These are phyloP conservation scores for Fusarium albidum DNA, from an alignment of 2,329 filamentous ascomycete species.

Conservation along the genomic window DNA sequence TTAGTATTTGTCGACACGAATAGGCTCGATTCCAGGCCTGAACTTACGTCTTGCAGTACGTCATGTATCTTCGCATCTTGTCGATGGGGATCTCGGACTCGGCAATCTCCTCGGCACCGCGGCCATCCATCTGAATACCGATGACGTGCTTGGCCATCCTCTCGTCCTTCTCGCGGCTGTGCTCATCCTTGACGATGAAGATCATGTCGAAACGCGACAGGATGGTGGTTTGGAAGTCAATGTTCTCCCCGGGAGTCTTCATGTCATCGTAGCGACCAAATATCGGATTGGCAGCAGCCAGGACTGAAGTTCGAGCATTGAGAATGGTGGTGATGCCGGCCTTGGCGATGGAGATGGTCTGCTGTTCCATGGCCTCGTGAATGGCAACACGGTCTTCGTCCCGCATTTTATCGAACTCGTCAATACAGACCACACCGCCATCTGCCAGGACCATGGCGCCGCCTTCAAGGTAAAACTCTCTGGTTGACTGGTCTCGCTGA, in stretches of 20 bases:
- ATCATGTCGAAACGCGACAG: conserved; percentile 99
- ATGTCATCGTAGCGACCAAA: conserved; percentile 98
- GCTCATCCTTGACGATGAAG: conserved; percentile 96
- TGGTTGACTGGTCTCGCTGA: conserved; percentile 87
- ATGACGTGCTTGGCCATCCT: conserved; percentile 97
- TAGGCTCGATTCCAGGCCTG: not conserved
- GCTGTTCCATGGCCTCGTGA: conserved; percentile 99
- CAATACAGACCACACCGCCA: conserved; percentile 96
- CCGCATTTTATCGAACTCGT: conserved; percentile 99
- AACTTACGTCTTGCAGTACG: conserved; percentile 93
- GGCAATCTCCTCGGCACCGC: conserved; percentile 80
- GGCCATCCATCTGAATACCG: conserved; percentile 93
- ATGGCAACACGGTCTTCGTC: conserved; percentile 98
- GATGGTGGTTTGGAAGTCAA: conserved; percentile 99
- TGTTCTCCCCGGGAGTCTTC: conserved; percentile 97
- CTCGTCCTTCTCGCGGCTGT: conserved; percentile 89
- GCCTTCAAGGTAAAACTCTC: conserved; percentile 97
- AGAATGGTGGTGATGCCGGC: conserved; percentile 98
- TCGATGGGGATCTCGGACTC: conserved; percentile 93
- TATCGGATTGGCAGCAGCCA: conserved; percentile 96
- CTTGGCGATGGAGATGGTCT: conserved; percentile 98
- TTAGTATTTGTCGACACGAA: conserved; percentile 38
- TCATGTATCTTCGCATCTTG: conserved; percentile 97
- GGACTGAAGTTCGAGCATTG: conserved; percentile 92
- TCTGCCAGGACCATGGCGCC: conserved; percentile 99